Conservation (phyloP, 306 rosid species). For the Rubus parviflorus region DNA sequence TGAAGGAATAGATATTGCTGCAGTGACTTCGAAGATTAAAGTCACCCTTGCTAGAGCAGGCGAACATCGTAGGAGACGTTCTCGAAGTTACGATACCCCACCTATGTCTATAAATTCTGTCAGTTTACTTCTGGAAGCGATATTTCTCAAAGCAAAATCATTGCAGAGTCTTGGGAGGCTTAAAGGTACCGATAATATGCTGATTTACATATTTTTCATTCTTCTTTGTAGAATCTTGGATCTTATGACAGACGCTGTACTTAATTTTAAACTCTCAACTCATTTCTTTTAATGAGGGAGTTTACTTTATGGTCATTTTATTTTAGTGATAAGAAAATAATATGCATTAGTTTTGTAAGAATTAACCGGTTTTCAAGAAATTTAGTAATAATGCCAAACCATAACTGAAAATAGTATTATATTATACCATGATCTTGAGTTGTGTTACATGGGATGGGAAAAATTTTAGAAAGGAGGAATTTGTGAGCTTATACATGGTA, state of each 20-base stretch:
- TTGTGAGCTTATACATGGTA: conserved; percentile 17
- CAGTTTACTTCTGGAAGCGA: conserved; percentile 75
- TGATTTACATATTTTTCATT: conserved; percentile 19
- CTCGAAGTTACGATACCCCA: conserved; percentile 48
- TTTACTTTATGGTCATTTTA: neutral
- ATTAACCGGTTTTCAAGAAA: neutral
- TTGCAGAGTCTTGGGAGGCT: conserved; percentile 70
- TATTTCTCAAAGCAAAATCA: conserved; percentile 83
- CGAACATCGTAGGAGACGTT: conserved; percentile 50
- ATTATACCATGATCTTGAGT: conserved; percentile 1
- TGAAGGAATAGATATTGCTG: conserved; percentile 74
- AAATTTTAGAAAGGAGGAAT: conserved; percentile 2
- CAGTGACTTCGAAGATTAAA: conserved; percentile 69
- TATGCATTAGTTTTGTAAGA: neutral
- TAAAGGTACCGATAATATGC: conserved; percentile 53
- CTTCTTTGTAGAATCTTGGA: conserved; percentile 23
- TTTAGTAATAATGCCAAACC: neutral
- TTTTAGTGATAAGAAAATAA: neutral
- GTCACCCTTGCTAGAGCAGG: conserved; percentile 55
- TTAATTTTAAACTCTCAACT: conserved; percentile 21
- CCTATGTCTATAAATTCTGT: conserved; percentile 74
- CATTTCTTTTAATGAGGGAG: neutral
- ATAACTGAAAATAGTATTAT: neutral
- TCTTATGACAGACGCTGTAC: conserved; percentile 20
- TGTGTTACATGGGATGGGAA: neutral